A percentile compares a stretch with the other conserved stretches of the same genome.
Evolutionary conservation across 495 filamentous ascomycete species (phyloP).

Genomic region (Penicillium riverlandense): DNA sequence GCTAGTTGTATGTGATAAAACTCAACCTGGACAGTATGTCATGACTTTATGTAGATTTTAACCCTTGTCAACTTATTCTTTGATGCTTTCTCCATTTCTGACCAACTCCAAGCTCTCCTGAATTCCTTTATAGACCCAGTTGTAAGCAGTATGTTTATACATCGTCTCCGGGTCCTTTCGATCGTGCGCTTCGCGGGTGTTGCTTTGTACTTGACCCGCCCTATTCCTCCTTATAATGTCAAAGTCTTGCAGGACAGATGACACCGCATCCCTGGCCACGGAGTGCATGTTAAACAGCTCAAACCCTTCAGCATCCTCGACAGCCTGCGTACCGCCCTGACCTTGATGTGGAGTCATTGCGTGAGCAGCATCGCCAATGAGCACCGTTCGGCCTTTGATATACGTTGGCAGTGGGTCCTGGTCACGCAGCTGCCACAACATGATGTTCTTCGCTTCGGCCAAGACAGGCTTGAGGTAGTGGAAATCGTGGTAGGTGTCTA

Average conservation of each 20-base stretch:
- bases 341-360: constrained; percentile 28
- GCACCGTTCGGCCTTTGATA: constrained; percentile 22
- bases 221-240: constrained; percentile 11
- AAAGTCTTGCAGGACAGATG: constrained; percentile 5
- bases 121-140: neutral
- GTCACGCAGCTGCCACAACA: neutral
- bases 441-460: neutral
- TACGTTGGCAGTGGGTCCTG: constrained; percentile 14
- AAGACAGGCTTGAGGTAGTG: neutral
- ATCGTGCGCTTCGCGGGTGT: neutral
- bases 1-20: no score
- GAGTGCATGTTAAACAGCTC: constrained; percentile 1
- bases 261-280: neutral
- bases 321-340: constrained; percentile 21
- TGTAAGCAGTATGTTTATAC: neutral
- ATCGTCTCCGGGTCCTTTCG: neutral
- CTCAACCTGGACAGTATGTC: no score
- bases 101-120: neutral
- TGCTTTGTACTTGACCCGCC: constrained; percentile 4
- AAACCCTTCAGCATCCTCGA: constrained; percentile 26
- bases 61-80: no score
- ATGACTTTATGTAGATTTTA: no score
- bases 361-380: constrained; percentile 40
- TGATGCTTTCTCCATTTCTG: no score
- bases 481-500: no score